Evolutionary conservation across 2,329 filamentous ascomycete species (phyloP).

Genomic region (Ophiostoma tasmaniense): DNA sequence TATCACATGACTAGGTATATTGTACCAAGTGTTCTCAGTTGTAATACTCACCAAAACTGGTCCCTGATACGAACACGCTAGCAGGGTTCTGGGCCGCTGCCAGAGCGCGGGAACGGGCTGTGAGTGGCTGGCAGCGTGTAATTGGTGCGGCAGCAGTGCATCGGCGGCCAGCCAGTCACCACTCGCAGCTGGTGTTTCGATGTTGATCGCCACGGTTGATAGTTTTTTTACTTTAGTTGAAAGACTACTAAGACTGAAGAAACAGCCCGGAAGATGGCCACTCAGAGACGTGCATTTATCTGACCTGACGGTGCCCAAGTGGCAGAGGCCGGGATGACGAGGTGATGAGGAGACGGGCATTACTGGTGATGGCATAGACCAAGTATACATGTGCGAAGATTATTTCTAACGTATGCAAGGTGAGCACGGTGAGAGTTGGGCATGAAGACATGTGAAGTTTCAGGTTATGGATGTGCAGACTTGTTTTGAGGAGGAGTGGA

Average conservation of each 20-base stretch:
- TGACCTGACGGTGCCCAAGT: not conserved
- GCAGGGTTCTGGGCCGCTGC: not conserved
- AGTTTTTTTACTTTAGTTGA: not conserved
- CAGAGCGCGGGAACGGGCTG: conserved; percentile 9
- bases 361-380: not conserved
- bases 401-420: not conserved
- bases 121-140: conserved; percentile 9
- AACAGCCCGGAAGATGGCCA: not conserved
- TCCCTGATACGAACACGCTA: not conserved
- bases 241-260: too few species aligned
- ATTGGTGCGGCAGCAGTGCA: conserved; percentile 10
- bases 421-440: conserved; percentile 4
- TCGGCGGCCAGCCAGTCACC: conserved; percentile 9
- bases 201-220: not conserved
- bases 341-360: not conserved
- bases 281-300: not conserved
- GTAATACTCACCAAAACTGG: too few species aligned
- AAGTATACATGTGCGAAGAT: not conserved
- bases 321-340: not conserved
- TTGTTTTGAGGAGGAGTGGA: not conserved
- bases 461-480: not conserved
- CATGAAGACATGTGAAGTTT: not conserved
- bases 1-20: not conserved
- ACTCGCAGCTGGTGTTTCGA: not conserved
- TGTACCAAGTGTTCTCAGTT: too few species aligned